These are phyloP conservation scores for Phytophthora pseudosyringae DNA, from an alignment of 352 stramenopile species.

Conservation along the genomic window DNA sequence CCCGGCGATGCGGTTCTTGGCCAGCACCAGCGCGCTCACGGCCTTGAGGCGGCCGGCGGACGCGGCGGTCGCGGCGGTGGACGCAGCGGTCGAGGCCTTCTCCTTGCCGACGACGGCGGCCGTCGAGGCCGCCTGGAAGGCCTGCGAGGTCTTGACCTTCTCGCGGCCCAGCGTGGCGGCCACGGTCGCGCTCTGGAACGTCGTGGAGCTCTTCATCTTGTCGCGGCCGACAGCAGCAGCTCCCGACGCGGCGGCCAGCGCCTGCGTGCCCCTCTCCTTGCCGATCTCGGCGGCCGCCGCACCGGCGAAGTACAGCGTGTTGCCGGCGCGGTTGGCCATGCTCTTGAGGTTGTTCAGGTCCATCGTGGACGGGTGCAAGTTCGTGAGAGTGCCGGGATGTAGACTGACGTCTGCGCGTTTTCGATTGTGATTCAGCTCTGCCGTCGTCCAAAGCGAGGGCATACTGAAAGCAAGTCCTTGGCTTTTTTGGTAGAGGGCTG, in stretches of 20 bases:
- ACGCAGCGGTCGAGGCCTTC: constrained; percentile 54
- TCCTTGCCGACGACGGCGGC: constrained; percentile 63
- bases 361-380: constrained; percentile 18
- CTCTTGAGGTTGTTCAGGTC: constrained; percentile 73
- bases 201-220: constrained; percentile 70
- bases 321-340: constrained; percentile 77
- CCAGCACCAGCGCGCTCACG: constrained; percentile 53
- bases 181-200: constrained; percentile 61
- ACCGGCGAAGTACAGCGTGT: constrained; percentile 73
- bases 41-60: constrained; percentile 62
- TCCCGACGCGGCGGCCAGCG: constrained; percentile 55
- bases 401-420: constrained; percentile 21
- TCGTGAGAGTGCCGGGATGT: not conserved
- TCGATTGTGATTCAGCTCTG: constrained; percentile 36
- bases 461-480: constrained; percentile 19
- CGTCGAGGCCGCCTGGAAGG: constrained; percentile 59
- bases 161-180: constrained; percentile 57
- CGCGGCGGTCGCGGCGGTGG: constrained; percentile 50
- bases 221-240: constrained; percentile 52
- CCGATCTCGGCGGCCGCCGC: constrained; percentile 55
- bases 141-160: constrained; percentile 66
- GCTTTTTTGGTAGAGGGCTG: constrained; percentile 10
- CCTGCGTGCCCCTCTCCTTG: constrained; percentile 64
- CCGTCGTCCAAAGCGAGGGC: constrained; percentile 5
- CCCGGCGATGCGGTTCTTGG: constrained; percentile 61